A percentile compares a stretch with the other conserved stretches of the same genome.
Evolutionary conservation across 768 basidiomycete species (phyloP).

Genomic region (Lentinus brumalis): DNA sequence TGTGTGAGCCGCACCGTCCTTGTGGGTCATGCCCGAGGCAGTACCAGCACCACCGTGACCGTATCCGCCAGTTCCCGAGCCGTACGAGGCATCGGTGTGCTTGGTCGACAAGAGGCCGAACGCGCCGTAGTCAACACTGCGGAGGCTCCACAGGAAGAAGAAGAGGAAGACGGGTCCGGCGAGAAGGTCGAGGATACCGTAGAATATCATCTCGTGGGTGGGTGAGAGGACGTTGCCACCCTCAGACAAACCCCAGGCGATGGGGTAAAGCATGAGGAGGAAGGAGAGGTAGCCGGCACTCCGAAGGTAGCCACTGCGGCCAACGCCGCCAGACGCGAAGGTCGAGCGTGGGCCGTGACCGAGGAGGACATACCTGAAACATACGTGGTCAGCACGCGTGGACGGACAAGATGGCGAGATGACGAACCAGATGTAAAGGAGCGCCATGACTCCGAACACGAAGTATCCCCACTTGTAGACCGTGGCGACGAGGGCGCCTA

Average conservation of each 20-base stretch:
- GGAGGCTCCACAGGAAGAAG: constrained; percentile 26
- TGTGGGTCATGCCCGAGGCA: too few species aligned
- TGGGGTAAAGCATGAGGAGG: constrained; percentile 57
- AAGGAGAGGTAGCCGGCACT: constrained; percentile 48
- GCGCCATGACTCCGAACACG: constrained; percentile 45
- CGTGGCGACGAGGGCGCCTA: constrained; percentile 52
- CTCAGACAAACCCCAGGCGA: constrained; percentile 59
- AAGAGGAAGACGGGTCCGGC: constrained; percentile 43
- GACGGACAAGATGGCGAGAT: constrained; percentile 6
- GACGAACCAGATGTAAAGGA: constrained; percentile 52
- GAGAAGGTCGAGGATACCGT: constrained; percentile 50
- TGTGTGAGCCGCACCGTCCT: too few species aligned
- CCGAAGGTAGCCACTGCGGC: constrained; percentile 31
- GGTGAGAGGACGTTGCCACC: constrained; percentile 53
- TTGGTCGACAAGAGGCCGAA: constrained; percentile 34
- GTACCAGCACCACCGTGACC: too few species aligned
- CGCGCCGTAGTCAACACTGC: constrained; percentile 30
- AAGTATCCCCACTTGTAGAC: constrained; percentile 59
- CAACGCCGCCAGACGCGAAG: constrained; percentile 26
- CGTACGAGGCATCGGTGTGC: constrained; percentile 25
- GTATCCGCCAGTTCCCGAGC: background rate
- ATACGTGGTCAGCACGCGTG: too few species aligned
- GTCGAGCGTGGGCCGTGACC: constrained; percentile 30
- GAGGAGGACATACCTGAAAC: constrained; percentile 25
- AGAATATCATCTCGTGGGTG: constrained; percentile 56